Base-by-base conservation (phyloP, 2,329 filamentous ascomycete genomes). In the Fusarium sp. region DNA sequence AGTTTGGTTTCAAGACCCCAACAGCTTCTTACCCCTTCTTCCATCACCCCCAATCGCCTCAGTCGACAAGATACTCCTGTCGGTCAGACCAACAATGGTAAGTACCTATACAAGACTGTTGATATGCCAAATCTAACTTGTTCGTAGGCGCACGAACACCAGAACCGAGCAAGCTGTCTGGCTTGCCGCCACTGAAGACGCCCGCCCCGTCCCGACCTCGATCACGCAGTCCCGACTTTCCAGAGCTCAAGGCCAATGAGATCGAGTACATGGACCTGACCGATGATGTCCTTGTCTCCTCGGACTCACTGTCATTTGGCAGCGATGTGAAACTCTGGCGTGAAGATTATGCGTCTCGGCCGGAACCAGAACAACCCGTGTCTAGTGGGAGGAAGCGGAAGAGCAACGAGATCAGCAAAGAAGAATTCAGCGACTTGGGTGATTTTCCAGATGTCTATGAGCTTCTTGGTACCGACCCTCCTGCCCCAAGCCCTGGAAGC, bases 391-490 rank as follows among this genome's bases (percentile, higher is more conserved):
- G 86, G 79, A 90, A 90, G 79, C 81, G 88, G 70, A 90, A 90
- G 77, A 89, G 87, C 69, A 81, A 81, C 27, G 86, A 88, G 11
- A 86, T 88, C 27, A 84, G 77, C 69, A 83, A 81, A 67, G 77
- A 79, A 29, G 79, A 82, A 14, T 78, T 80, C 16, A 81, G 78
- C 18, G 81, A 83, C 5, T 79, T 85, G 16, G 85, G 86, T 37
- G 85, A 87, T 20, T 91, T 89, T 54, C 88, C 87, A 0, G 88
- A 91, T 71, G 86, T 91, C 9, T 85, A 87, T 71, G 83, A 89
- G 57, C 81, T 87, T 57, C 79, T 85, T 13, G 86, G 84, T 31
- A 85, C 84, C 16, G 79, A 83, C 14, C 83, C 82, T 48, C 83
- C 80, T 18, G 75, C 76, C 24, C 80, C 82, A 3, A 84, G 83